Base-by-base conservation (phyloP, 2,329 filamentous ascomycete genomes). In the Cercospora sojina region DNA sequence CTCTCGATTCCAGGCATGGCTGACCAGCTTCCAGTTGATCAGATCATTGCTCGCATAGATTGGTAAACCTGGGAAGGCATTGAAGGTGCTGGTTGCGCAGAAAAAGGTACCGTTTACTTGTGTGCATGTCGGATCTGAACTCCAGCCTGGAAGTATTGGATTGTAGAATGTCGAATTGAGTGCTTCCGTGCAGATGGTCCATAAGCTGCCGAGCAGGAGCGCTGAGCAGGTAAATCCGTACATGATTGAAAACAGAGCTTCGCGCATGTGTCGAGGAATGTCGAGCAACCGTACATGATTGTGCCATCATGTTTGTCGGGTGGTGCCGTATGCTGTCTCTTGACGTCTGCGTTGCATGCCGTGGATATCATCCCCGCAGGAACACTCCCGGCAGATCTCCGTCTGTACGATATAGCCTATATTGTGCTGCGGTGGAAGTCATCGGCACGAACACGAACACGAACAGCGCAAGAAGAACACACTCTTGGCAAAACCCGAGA, bases 81-180 rank as follows among this genome's bases (percentile, higher is more conserved):
- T 74, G 72, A 84, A 83, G n/a, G 77, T 80, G 1, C 81, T 82
- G 2, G 77, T 77, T 1, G 79, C 80, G 60, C 81, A 81, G 72
- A 81, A 83, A 70, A 80, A 82, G 0, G 79, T 81, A 25, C 77
- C 70, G 35, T 80, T 70, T 5, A 83, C 79, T 47, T 79, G 77
- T 23, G 80, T 77, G 64, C 81, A 82, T 53, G 78, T 80, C 1
- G 82, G 82, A 67, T 83, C 81, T 0, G 82, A 79, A 59, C 82
- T 77, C 61, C 80, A 84, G 12, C 82, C 82, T 3, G 82, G 79
- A 2, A 84, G 69, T 27, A 83, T 79, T 1, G 82, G 82, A 69
- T 84, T 84, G 64, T 76, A 76, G 47, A 74, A 74, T 13, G 72
- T 74, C 1, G 64, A 62, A 35, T 69, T 65, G 56, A 23, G 31